Evolutionary conservation across 1,139 yeast genomes (phyloP).

Genomic region (Kodamaea derodonti): DNA sequence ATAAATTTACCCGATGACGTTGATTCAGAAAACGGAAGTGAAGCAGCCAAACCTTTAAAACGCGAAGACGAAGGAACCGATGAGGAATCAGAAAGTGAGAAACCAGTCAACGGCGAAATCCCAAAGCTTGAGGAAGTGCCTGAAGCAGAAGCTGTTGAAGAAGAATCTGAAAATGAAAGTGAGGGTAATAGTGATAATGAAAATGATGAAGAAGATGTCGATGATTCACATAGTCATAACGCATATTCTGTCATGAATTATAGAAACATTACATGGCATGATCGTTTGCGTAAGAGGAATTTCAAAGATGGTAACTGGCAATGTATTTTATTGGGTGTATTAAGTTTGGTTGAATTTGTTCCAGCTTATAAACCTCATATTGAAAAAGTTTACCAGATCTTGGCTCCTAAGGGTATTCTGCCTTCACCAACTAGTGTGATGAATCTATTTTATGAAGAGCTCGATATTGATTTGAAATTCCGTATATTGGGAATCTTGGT

Average conservation of each 20-base stretch:
- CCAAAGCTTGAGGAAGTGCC: slow-evolving; percentile 12
- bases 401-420: slow-evolving; percentile 55
- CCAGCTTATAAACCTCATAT: slow-evolving; percentile 50
- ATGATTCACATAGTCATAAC: slow-evolving; percentile 31
- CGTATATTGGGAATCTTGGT: slow-evolving; percentile 53
- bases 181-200: slow-evolving; percentile 15
- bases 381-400: slow-evolving; percentile 39
- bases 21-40: slow-evolving; percentile 22
- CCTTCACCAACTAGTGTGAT: slow-evolving; percentile 50
- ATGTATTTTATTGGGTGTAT: slow-evolving; percentile 66
- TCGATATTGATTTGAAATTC: slow-evolving; percentile 50
- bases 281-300: slow-evolving; percentile 65
- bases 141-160: slow-evolving; percentile 8
- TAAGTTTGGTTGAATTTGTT: slow-evolving; percentile 57
- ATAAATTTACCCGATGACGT: slow-evolving; percentile 35
- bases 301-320: slow-evolving; percentile 90
- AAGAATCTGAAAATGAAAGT: slow-evolving; percentile 5
- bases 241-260: slow-evolving; percentile 58
- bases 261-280: slow-evolving; percentile 71
- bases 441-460: slow-evolving; percentile 44
- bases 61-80: slow-evolving; percentile 20
- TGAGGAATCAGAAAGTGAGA: slow-evolving; percentile 11
- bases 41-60: slow-evolving; percentile 18
- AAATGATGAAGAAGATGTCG: slow-evolving; percentile 11
- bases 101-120: slow-evolving; percentile 2